Percentiles rank a stretch among this genome's conserved stretches.
phyloP scores from a whole-genome alignment of 2,329 filamentous ascomycete genomes.

The Pseudogymnoascus sp. region DNA sequence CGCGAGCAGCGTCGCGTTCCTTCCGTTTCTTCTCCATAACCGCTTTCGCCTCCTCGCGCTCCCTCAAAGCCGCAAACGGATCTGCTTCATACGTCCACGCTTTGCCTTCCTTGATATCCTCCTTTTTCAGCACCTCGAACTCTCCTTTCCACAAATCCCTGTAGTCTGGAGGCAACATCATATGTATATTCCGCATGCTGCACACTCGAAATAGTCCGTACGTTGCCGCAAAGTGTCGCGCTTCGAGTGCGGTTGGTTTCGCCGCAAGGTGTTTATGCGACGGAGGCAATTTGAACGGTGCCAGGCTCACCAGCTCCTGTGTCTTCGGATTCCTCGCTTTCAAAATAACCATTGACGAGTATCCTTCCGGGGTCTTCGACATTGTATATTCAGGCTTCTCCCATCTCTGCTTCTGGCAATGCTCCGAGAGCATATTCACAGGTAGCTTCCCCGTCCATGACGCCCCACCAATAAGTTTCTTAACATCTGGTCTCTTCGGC shows the following conservation, averaged over 20 bases:
- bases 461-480: slow-evolving; percentile 83
- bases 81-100: slow-evolving; percentile 94
- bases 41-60: slow-evolving; percentile 71
- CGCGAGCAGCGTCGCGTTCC: slow-evolving; percentile 61
- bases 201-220: slow-evolving; percentile 88
- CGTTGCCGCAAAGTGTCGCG: slow-evolving; percentile 85
- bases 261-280: slow-evolving; percentile 69
- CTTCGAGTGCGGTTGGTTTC: slow-evolving; percentile 78
- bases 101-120: slow-evolving; percentile 71
- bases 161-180: slow-evolving; percentile 87
- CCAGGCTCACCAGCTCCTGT: slow-evolving; percentile 64
- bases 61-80: slow-evolving; percentile 75
- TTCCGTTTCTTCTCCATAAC: slow-evolving; percentile 72
- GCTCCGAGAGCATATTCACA: slow-evolving; percentile 86
- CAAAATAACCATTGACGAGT: slow-evolving; percentile 75
- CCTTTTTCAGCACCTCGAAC: slow-evolving; percentile 74
- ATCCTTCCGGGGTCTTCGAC: slow-evolving; percentile 66
- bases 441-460: slow-evolving; percentile 98
- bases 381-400: slow-evolving; percentile 87
- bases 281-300: slow-evolving; percentile 74
- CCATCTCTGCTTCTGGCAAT: slow-evolving; percentile 95
- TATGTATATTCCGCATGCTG: slow-evolving; percentile 93
- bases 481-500: slow-evolving; percentile 50
- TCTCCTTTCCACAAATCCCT: slow-evolving; percentile 83
- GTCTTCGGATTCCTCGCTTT: slow-evolving; percentile 75